Base-by-base conservation (phyloP, 352 stramenopile species). In the Globisporangium megalacanthum region DNA sequence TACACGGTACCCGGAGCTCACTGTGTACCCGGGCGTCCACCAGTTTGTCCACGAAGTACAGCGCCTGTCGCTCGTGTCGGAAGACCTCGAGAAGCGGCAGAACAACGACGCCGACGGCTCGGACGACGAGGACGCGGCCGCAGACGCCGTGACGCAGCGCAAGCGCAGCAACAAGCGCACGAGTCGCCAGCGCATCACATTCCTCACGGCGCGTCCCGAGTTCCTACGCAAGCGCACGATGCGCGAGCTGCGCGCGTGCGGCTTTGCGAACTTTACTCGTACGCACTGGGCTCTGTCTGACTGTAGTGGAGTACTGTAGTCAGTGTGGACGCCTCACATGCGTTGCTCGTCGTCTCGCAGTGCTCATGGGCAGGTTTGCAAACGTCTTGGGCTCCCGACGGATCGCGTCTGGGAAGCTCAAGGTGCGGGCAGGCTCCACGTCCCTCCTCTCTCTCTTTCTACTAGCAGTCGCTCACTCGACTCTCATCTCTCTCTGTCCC, bases 41-140 rank as follows among this genome's bases (percentile, higher is more conserved):
- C 83, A 92, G 72, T 92, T 92, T 35, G 78, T 86, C 13, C 70
- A 90, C 25, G 83, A 92, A 58, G 61, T 92, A 13, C 68, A 88
- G 60, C 72, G 73, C 3, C 60, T 73, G 36, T 75, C 65, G 20
- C 61, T 62, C 25, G 55, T 62, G 4, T 42, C 69, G 6, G 59
- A 64, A 25, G 53, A 54, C 15, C 58, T 66, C 45, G 66, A 65
- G 14, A 25, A 15, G 25, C 64, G 7, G 14, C 64, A 56, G 45
- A 41, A 22, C 13, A 15, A 22, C 25, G 49, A 49, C 8, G 50
- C 29, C 6, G 42, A 65, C 31, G 53, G 75, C 25, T 46, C 64
- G 20, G 68, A 60, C 3, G 64, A 72, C 9, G 59, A 68, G 31
- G 36, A 44, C 41, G 35, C 47, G 29, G 33, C 35, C 46, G 35